Base-by-base conservation (phyloP, 73 alveolate genomes). In the Paramecium pentaurelia region DNA sequence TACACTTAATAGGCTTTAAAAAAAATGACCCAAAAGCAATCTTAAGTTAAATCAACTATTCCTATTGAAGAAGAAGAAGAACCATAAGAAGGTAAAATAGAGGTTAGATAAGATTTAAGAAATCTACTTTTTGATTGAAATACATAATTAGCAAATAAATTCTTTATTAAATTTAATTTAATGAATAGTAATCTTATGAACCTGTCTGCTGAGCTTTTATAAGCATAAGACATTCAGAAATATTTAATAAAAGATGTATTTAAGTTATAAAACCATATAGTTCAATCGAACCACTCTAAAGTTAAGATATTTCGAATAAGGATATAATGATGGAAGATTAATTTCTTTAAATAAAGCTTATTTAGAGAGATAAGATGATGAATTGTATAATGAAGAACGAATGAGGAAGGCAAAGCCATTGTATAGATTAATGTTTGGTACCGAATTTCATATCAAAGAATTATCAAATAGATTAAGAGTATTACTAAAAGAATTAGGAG, bases 121-220 rank as follows among this genome's bases (percentile, higher is more conserved):
- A 80, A 80, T 49, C 32, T 80, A 42, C 75, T 80, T 18, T 80
- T 80, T 80, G 91, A 80, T 80, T 80, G 91, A 80, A 45, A 54
- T 54, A 18, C 34, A 54, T 64, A 64, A 32, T 64, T 34, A 64
- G 47, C 49, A 32, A 64, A 64, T 14, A 32, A 25, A 64, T 64
- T 64, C 84, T 64, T 64, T 64, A 64, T 64, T 64, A 64, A 64
- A 64, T 28, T 64, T 64, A 64, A 64, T 32, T 64, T 34, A 28
- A 64, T 64, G 84, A 64, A 64, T 64, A 64, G 28, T 32, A 64
- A 64, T 34, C 11, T 28, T 7, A 6, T 34, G 5, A 20, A 27
- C 28, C 84, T 64, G 18, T 64, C 84, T 12, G 51, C 84, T 12
- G n/a, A 64, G 47, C 47, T 64, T 34, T 32, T 64, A 14, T 6